Conservation (phyloP, 495 filamentous ascomycete genomes). For the Penicillium flavigenum region DNA sequence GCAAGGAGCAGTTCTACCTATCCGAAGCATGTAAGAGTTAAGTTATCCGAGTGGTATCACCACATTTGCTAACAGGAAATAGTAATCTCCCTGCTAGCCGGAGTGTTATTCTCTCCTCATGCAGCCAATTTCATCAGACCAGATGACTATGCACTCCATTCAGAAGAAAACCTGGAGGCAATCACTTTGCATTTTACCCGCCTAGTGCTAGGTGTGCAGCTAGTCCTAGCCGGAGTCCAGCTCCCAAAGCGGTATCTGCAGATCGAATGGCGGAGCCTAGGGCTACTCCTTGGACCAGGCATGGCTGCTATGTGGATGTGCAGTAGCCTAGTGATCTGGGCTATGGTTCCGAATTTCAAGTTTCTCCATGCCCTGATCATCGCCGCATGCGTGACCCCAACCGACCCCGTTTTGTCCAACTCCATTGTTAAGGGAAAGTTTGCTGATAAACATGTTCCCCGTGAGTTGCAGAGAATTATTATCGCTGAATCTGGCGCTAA, state of each 20-base stretch:
- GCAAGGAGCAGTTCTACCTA: constrained; percentile 88
- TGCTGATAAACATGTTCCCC: constrained; percentile 85
- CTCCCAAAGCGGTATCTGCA: constrained; percentile 83
- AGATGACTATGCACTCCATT: constrained; percentile 69
- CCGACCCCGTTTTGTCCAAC: constrained; percentile 86
- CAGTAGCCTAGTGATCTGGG: constrained; percentile 77
- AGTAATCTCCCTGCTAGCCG: constrained; percentile 84
- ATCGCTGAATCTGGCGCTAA: constrained; percentile 90
- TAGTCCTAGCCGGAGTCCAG: constrained; percentile 87
- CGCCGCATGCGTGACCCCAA: constrained; percentile 84
- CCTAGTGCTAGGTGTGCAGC: constrained; percentile 86
- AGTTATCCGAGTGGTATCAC: background rate
- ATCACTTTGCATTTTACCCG: constrained; percentile 83
- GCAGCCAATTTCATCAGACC: constrained; percentile 77
- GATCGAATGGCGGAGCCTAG: constrained; percentile 76
- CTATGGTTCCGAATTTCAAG: constrained; percentile 65
- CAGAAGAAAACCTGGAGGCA: constrained; percentile 54
- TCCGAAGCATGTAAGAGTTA: constrained; percentile 78
- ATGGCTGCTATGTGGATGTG: constrained; percentile 90
- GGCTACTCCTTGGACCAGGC: constrained; percentile 75
- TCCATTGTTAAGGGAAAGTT: constrained; percentile 93
- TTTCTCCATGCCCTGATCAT: constrained; percentile 79
- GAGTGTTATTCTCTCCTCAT: constrained; percentile 73
- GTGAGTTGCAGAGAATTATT: constrained; percentile 78
- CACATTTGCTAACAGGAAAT: constrained; percentile 8